Base-by-base conservation (phyloP, 2,329 filamentous ascomycete genomes). In the Cordyceps javanica region DNA sequence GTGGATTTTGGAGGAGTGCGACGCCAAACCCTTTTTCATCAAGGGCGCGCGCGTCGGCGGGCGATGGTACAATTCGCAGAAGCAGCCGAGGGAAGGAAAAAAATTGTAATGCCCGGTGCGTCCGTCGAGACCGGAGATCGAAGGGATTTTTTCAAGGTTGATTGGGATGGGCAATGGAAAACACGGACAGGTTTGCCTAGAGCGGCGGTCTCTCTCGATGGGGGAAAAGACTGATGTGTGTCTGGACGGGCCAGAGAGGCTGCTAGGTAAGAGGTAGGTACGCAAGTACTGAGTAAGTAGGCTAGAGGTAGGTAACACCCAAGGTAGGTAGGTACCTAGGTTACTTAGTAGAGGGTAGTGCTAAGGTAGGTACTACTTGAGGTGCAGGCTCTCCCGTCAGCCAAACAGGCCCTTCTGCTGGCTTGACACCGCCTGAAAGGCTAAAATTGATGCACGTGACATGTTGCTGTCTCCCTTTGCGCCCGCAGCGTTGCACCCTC, bases 1-100 rank as follows among this genome's bases (percentile, higher is more conserved):
- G 44, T 56, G 53, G 44, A 56, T 56, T 44, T 66, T 68, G 72
- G 39, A 21, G 30, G 30, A 32, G 72, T 75, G 70, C 72, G 71
- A 75, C 72, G 71, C 69, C 67, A 71, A 68, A 69, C 64, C n/a
- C 68, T 65, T 68, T 55, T 70, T 69, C 63, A 66, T 73, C 67
- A 65, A 72, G 64, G 65, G 66, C 67, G 68, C 54, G 59, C 61
- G 48, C 45, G 61, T 59, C 54, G 13, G 30, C 59, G 53, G 44
- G 52, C 52, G 49, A 57, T n/a, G 25, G 36, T 58, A 53, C 49
- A 36, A 48, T 48, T 55, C 53, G 53, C 53, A 41, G 23, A 48
- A 11, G 25, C 53, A 55, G 53, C 53, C 44, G 23, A n/a, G n/a
- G n/a, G n/a, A n/a, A n/a, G 38, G 25, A 44, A 53, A 53, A 53